Base-by-base conservation (phyloP, 805 yeast genomes). In the Candida multigemmis region DNA sequence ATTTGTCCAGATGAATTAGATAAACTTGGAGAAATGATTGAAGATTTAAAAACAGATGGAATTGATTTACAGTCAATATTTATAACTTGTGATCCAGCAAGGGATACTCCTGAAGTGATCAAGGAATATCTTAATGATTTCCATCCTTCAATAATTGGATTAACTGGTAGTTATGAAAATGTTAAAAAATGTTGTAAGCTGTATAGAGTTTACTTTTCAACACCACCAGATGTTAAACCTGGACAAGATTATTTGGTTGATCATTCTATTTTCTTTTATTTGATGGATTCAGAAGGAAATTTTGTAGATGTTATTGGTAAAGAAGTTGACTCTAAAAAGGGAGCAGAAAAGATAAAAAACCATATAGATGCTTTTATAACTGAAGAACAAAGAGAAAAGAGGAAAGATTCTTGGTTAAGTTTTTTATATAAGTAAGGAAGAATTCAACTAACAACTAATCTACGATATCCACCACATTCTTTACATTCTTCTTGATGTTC, bases 211-310 rank as follows among this genome's bases (percentile, higher is more conserved):
- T 91, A 91, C 55, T 91, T 91, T 55, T 84, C 95, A n/a, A 91
- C 98, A 1, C 98, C 98, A 3, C 82, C 87, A 14, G 74, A 85
- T 47, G 79, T 91, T 24, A 84, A 86, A 50, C 91, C 94, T 0
- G 97, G 96, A 12, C 94, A 91, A 55, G 96, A 91, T 43, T 91
- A 91, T 49, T 65, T 91, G 35, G 98, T 91, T 17, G 98, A 91
- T 50, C 98, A 91, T 56, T 89, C 97, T 3, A 86, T 91, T 33
- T 91, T 91, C 72, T 89, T 89, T 58, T 91, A 91, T 48, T 62
- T 91, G 43, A 89, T 91, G 96, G 97, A 91, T 50, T 87, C 95
- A n/a, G 96, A 91, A 50, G 98, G 97, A 25, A 75, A 84, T 47
- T 91, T 85, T 47, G 81, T 89, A 25, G 96, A 89, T 50, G 97